Percentiles rank a stretch among this genome's conserved stretches.
These are phyloP conservation scores for Trichocladium uniseriatum DNA, from an alignment of 495 filamentous ascomycete genomes.

Conservation along the genomic window DNA sequence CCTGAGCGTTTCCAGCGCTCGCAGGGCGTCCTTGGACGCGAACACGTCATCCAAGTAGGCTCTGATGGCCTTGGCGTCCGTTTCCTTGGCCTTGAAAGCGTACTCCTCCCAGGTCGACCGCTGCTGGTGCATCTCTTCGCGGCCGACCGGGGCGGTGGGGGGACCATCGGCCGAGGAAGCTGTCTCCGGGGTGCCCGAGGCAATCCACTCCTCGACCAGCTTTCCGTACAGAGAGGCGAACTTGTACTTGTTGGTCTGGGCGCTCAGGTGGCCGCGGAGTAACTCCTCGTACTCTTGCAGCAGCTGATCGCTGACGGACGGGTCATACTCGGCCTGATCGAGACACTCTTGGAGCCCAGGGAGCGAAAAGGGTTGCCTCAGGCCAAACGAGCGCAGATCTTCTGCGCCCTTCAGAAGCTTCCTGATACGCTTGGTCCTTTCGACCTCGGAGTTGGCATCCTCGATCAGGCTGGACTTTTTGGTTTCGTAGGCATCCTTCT, in stretches of 20 bases:
- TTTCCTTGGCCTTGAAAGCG: conserved; percentile 31
- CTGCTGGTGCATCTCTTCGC: conserved; percentile 34
- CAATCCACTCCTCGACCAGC: conserved; percentile 55
- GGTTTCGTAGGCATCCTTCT: conserved; percentile 43
- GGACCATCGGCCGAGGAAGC: conserved; percentile 3
- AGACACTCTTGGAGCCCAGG: conserved; percentile 24
- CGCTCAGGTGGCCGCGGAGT: conserved; percentile 28
- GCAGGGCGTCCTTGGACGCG: conserved; percentile 18
- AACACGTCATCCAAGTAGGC: conserved; percentile 49
- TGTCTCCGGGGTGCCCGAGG: conserved; percentile 11
- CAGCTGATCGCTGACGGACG: conserved; percentile 24
- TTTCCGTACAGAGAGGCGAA: conserved; percentile 53
- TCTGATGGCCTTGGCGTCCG: conserved; percentile 27
- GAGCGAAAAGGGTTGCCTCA: conserved; percentile 10
- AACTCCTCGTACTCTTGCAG: conserved; percentile 32
- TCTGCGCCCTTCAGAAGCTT: conserved; percentile 20
- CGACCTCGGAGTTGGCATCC: conserved; percentile 19
- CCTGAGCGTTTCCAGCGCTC: not conserved
- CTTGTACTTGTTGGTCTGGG: conserved; percentile 45
- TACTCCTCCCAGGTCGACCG: conserved; percentile 48
- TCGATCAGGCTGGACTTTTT: conserved; percentile 28
- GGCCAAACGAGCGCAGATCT: conserved; percentile 17
- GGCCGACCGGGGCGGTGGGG: conserved; percentile 14
- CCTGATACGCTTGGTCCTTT: conserved; percentile 23
- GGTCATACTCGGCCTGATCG: conserved; percentile 28